Conservation (phyloP, 192 early-diverging fungal genomes). For the Coemansia sp. region DNA sequence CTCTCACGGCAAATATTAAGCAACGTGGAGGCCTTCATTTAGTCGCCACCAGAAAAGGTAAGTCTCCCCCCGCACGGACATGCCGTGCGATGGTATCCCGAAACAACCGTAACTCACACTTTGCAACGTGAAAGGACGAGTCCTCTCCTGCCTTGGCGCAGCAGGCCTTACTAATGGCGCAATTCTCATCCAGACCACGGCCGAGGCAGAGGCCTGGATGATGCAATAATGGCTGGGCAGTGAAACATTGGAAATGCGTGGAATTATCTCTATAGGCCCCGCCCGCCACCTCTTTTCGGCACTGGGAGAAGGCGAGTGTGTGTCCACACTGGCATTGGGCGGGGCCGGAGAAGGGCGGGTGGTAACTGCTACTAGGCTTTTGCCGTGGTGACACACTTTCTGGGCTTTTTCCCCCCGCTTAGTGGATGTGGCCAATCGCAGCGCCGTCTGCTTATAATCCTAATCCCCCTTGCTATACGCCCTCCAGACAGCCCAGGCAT, state of each 20-base stretch:
- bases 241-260: constrained; percentile 8
- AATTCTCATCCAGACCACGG: background rate
- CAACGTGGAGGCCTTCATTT: background rate
- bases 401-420: background rate
- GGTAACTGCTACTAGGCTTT: constrained; percentile 4
- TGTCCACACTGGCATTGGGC: constrained; percentile 3
- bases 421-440: background rate
- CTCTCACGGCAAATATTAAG: constrained; percentile 9
- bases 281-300: background rate
- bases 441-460: background rate
- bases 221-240: background rate
- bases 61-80: background rate
- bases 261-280: background rate
- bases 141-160: background rate
- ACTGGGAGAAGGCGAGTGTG: background rate
- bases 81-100: constrained; percentile 7
- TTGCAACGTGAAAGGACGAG: background rate
- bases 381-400: constrained; percentile 1
- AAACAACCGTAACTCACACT: constrained; percentile 8
- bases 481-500: background rate
- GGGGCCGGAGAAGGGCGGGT: background rate
- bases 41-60: background rate
- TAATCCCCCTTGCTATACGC: background rate
- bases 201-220: background rate
- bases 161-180: background rate